Base-by-base conservation (phyloP, 2,329 filamentous ascomycete genomes). In the Xylariomycetidae sp. region DNA sequence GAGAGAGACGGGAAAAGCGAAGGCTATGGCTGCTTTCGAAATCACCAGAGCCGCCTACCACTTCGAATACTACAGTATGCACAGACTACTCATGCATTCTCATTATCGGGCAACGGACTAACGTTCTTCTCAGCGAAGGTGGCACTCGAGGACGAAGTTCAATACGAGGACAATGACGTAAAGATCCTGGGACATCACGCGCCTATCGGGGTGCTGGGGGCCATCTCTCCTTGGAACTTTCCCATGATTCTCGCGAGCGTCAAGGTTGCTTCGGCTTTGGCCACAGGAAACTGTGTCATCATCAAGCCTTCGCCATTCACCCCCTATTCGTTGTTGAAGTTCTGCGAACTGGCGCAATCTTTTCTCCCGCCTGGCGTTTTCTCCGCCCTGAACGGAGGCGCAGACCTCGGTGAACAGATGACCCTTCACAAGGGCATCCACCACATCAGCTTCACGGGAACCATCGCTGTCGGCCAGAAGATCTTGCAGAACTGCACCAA, bases 141-240 rank as follows among this genome's bases (percentile, higher is more conserved):
- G 23, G 54, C 60, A 3, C 58, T 74, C 8, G 52, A 63, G 26
- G 64, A 68, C 34, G 64, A 68, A 25, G 44, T 70, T 37, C 53
- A 72, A 34, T 60, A 64, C 40, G 69, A 74, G 23, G 64, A 64
- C 31, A 61, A 64, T 10, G 58, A 54, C 10, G 44, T 59, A 27
- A 56, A 52, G 18, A 56, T 70, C 43, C 50, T 67, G 13, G 60
- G 59, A 3, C 65, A 60, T 3, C 64, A 66, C 44, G 52, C 54
- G 14, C 70, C 71, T 0, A 57, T 73, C 24, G 71, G 71, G 20
- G 61, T 72, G 4, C 60, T 65, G 2, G 71, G 61, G 10, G 75
- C 67, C 37, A 78, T 79, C 44, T 69, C 71, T 16, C 74, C 74
- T 1, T 79, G 76, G 75, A 79, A 79, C 50, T 79, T 68, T 43